A percentile compares a stretch with the other conserved stretches of the same genome.
phyloP scores from a whole-genome alignment of 2,329 filamentous ascomycete genomes.

The Lecanicillium sp. region DNA sequence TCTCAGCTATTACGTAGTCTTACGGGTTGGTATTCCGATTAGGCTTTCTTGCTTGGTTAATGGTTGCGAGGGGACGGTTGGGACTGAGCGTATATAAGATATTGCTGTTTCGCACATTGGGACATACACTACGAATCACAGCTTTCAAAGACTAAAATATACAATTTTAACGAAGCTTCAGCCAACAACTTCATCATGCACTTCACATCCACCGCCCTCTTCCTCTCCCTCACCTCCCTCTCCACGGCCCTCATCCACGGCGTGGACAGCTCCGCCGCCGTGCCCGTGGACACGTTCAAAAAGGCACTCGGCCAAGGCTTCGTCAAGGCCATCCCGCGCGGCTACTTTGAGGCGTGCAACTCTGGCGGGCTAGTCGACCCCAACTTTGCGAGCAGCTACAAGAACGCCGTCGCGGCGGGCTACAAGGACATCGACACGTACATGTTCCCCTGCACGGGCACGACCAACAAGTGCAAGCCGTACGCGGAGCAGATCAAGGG shows the following conservation, averaged over 20 bases:
- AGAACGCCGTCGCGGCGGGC: constrained; percentile 5
- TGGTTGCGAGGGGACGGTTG: too few relatives aligned
- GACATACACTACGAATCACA: too few relatives aligned
- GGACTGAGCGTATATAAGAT: too few relatives aligned
- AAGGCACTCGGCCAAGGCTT: constrained; percentile 9
- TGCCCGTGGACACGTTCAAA: constrained; percentile 3
- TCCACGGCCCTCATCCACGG: constrained; percentile 6
- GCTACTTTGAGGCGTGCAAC: constrained; percentile 8
- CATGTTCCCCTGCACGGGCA: constrained; percentile 8
- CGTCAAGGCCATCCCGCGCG: constrained; percentile 8
- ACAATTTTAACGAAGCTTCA: too few relatives aligned
- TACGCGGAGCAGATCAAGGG: constrained; percentile 6
- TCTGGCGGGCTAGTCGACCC: constrained; percentile 9
- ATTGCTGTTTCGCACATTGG: too few relatives aligned
- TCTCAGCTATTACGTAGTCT: too few relatives aligned
- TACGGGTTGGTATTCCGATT: too few relatives aligned
- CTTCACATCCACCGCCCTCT: background rate
- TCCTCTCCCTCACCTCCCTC: background rate
- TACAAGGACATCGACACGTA: constrained; percentile 10
- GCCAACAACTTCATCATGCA: constrained; percentile 1
- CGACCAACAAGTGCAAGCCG: constrained; percentile 8
- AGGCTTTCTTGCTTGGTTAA: too few relatives aligned
- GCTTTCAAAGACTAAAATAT: too few relatives aligned
- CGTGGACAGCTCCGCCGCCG: constrained; percentile 6
- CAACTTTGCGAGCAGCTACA: constrained; percentile 8